Conservation (phyloP, 805 yeast genomes). For the Metschnikowia matae region DNA sequence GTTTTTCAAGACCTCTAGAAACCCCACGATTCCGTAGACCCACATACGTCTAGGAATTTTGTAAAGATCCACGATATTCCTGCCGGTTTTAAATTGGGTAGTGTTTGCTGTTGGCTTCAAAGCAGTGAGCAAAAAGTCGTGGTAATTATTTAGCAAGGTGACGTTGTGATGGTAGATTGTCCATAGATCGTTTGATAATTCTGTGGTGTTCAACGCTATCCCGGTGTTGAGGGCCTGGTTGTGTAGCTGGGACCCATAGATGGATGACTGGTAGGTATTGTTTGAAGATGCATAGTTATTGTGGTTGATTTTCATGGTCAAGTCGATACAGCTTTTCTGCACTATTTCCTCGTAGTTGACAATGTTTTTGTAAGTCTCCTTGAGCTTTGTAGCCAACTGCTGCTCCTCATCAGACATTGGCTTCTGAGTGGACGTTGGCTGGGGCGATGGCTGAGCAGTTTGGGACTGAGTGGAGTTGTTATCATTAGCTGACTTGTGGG, state of each 20-base stretch:
- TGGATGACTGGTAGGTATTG: slow-evolving; percentile 22
- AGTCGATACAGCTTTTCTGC: slow-evolving; percentile 63
- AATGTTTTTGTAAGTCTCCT: slow-evolving; percentile 69
- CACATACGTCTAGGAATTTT: slow-evolving; percentile 76
- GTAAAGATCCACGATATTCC: slow-evolving; percentile 70
- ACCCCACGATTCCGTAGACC: slow-evolving; percentile 84
- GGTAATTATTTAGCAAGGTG: slow-evolving; percentile 63
- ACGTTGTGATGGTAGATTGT: slow-evolving; percentile 64
- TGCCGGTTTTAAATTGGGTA: slow-evolving; percentile 62
- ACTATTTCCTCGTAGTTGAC: slow-evolving; percentile 64
- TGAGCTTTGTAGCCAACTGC: slow-evolving; percentile 62
- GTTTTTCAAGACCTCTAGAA: slow-evolving; percentile 70
- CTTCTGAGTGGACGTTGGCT: slow-evolving; percentile 15
- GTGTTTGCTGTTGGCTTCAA: slow-evolving; percentile 54
- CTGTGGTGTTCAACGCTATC: slow-evolving; percentile 36
- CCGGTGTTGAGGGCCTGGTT: slow-evolving; percentile 14
- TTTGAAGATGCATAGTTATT: slow-evolving; percentile 32
- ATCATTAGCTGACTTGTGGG: slow-evolving; percentile 8
- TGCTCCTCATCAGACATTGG: slow-evolving; percentile 57
- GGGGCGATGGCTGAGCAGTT: slow-evolving; percentile 8
- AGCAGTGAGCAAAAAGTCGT: slow-evolving; percentile 68
- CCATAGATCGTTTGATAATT: slow-evolving; percentile 62
- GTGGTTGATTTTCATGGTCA: slow-evolving; percentile 46
- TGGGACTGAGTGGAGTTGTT: slow-evolving; percentile 8
- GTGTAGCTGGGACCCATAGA: slow-evolving; percentile 15